A percentile compares a stretch with the other conserved stretches of the same genome.
Conservation (phyloP, 192 early-diverging fungal species). For the Borealophlyctis nickersoniae region DNA sequence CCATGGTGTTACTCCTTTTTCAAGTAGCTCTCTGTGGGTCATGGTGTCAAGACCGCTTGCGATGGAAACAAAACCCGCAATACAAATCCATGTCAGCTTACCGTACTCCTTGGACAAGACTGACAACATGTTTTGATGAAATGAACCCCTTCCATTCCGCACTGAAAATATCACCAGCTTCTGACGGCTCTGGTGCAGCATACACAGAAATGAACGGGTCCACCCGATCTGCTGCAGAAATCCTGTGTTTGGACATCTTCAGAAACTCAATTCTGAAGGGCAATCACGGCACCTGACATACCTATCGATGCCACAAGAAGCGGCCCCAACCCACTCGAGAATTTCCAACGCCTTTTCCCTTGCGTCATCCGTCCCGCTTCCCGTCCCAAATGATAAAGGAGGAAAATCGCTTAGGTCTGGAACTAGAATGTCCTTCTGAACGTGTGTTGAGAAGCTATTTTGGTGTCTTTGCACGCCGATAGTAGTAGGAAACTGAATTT, state of each 20-base stretch:
- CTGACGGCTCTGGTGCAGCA: slow-evolving; percentile 1
- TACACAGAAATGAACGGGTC: slow-evolving; percentile 32
- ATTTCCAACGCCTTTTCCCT: slow-evolving; percentile 2
- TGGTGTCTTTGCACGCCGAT: background rate
- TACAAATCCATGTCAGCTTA: too few relatives aligned
- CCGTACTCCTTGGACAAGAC: background rate
- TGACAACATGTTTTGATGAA: background rate
- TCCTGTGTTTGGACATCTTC: too few relatives aligned
- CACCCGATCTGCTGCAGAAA: background rate
- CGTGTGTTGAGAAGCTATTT: background rate
- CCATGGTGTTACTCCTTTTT: slow-evolving; percentile 14
- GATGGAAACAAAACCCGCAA: background rate
- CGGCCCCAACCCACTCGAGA: slow-evolving; percentile 28
- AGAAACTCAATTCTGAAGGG: too few relatives aligned
- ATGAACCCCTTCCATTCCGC: slow-evolving; percentile 12
- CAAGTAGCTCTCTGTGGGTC: background rate
- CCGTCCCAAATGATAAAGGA: background rate
- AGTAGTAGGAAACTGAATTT: slow-evolving; percentile 4
- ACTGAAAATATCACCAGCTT: background rate
- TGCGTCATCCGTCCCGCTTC: slow-evolving; percentile 1
- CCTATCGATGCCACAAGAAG: slow-evolving; percentile 7
- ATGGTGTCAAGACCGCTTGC: background rate
- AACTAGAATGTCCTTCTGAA: background rate
- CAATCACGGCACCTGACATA: too few relatives aligned
- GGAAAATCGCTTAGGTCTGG: background rate